These are phyloP conservation scores for Millerozyma miso DNA, from an alignment of 805 yeast genomes.

Conservation along the genomic window DNA sequence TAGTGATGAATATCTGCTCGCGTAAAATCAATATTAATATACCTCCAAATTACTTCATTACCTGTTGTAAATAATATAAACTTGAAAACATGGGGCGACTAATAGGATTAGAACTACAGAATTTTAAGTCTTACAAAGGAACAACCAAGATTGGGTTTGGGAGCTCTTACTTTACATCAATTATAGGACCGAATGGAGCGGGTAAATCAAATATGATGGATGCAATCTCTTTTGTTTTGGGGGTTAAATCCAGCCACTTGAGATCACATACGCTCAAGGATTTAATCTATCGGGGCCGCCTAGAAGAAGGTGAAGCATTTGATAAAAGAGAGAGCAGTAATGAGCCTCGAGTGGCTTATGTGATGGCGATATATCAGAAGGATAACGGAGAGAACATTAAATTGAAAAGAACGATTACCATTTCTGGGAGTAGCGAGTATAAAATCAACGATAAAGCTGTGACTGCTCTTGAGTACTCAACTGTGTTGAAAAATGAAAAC, in stretches of 20 bases:
- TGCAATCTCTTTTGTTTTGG: constrained; percentile 91
- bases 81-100: constrained; percentile 66
- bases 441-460: constrained; percentile 58
- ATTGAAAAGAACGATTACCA: constrained; percentile 58
- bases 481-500: constrained; percentile 67
- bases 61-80: background rate
- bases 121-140: constrained; percentile 91
- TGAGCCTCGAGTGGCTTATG: constrained; percentile 63
- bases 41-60: no score
- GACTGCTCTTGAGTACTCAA: constrained; percentile 60
- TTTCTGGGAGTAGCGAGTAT: constrained; percentile 63
- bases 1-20: background rate
- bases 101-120: constrained; percentile 69
- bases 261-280: constrained; percentile 73
- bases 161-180: constrained; percentile 75
- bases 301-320: constrained; percentile 3
- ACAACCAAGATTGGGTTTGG: constrained; percentile 78
- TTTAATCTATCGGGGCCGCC: constrained; percentile 69
- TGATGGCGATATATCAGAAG: constrained; percentile 70
- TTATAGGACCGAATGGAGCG: constrained; percentile 98
- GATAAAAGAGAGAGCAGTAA: constrained; percentile 14
- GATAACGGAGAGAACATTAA: constrained; percentile 54
- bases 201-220: constrained; percentile 98
- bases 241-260: constrained; percentile 69
- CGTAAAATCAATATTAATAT: background rate